phyloP scores from a whole-genome alignment of 2,329 filamentous ascomycete species.

The Aspergillus latus region DNA sequence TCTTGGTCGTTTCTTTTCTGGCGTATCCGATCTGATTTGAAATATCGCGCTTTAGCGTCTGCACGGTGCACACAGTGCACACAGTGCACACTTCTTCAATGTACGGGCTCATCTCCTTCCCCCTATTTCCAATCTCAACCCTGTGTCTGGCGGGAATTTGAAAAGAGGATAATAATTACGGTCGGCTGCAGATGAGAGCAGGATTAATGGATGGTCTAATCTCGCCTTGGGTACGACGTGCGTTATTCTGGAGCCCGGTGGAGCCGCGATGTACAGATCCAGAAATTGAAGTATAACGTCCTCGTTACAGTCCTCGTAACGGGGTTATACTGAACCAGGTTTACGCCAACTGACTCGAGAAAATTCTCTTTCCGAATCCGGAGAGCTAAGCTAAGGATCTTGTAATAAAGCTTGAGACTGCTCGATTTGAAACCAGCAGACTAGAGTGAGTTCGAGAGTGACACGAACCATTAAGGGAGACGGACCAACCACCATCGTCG shows the following conservation, averaged over 20 bases:
- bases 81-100: not conserved
- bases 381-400: too few relatives aligned
- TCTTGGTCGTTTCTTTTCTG: constrained; percentile 1
- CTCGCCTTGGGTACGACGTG: not conserved
- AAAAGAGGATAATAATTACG: too few relatives aligned
- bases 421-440: too few relatives aligned
- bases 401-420: too few relatives aligned
- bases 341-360: not conserved
- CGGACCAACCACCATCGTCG: not conserved
- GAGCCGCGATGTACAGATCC: not conserved
- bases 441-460: too few relatives aligned
- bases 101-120: not conserved
- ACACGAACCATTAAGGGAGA: not conserved
- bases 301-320: not conserved
- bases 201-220: not conserved
- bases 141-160: not conserved
- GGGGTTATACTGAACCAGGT: not conserved
- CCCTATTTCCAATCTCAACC: not conserved
- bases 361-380: not conserved
- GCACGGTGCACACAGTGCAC: not conserved
- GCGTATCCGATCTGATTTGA: constrained; percentile 6
- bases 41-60: constrained; percentile 7
- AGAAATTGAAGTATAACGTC: not conserved
- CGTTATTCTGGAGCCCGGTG: not conserved
- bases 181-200: not conserved